phyloP scores from a whole-genome alignment of 2,329 filamentous ascomycete species.

The Dothidotthia symphoricarpi region DNA sequence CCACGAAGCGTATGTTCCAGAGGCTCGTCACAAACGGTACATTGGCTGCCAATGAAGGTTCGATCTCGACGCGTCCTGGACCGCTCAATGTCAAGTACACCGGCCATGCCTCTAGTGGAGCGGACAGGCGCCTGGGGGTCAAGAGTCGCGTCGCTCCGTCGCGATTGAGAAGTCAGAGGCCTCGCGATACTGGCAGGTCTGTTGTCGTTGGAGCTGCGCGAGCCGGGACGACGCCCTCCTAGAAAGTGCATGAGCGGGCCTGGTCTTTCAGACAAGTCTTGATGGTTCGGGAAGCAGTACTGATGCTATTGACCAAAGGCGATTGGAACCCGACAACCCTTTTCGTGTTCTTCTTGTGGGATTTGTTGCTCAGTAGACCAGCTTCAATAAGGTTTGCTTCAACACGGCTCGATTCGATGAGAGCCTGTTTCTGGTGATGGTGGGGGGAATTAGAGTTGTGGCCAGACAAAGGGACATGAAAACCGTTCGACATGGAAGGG shows the following conservation, averaged over 20 bases:
- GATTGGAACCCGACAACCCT: constrained; percentile 39
- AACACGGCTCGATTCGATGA: constrained; percentile 10
- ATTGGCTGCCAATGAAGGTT: constrained; percentile 93
- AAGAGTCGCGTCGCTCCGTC: constrained; percentile 27
- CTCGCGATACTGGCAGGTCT: constrained; percentile 17
- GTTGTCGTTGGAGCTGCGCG: constrained; percentile 33
- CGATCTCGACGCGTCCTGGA: constrained; percentile 79
- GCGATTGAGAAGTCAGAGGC: constrained; percentile 18
- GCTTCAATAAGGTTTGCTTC: constrained; percentile 38
- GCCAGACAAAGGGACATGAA: constrained; percentile 35
- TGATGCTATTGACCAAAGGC: constrained; percentile 28
- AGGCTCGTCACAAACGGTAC: constrained; percentile 94
- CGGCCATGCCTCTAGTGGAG: constrained; percentile 53
- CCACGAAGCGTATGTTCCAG: constrained; percentile 92
- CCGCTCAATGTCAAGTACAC: constrained; percentile 71
- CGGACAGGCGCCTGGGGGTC: constrained; percentile 31
- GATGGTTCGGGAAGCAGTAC: constrained; percentile 32
- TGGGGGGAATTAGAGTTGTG: constrained; percentile 22
- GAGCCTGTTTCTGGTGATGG: constrained; percentile 18
- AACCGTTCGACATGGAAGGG: constrained; percentile 41
- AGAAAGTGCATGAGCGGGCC: constrained; percentile 44
- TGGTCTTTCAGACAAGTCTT: constrained; percentile 38
- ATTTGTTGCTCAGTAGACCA: constrained; percentile 30
- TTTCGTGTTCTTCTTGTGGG: constrained; percentile 23
- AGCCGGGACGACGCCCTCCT: constrained; percentile 40